phyloP scores from a whole-genome alignment of 805 yeast genomes.

The Nakazawaea holstii region DNA sequence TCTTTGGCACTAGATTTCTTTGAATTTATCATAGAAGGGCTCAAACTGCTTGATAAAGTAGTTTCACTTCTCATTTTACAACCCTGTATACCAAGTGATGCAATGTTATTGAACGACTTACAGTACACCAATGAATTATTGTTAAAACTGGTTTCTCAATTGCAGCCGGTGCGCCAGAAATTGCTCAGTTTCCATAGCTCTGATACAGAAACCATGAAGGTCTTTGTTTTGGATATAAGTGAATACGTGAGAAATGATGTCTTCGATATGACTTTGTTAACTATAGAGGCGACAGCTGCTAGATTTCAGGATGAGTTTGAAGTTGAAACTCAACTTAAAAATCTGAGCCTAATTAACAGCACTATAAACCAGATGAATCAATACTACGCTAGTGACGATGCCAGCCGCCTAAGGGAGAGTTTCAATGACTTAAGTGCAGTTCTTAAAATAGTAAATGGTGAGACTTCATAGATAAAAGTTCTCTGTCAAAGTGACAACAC shows the following conservation, averaged over 20 bases:
- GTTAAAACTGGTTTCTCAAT: neutral
- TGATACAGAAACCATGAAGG: neutral
- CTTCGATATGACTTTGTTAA: conserved; percentile 6
- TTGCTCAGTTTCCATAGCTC: neutral
- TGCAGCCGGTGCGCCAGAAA: neutral
- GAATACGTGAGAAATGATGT: conserved; percentile 1
- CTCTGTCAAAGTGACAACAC: too few species aligned
- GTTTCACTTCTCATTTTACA: neutral
- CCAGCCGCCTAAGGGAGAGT: too few species aligned
- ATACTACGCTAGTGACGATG: too few species aligned
- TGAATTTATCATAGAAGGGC: neutral
- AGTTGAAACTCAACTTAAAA: neutral
- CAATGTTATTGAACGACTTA: conserved; percentile 4
- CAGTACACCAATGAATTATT: conserved; percentile 1
- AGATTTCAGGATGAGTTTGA: neutral
- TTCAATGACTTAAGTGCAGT: too few species aligned
- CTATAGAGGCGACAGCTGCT: neutral
- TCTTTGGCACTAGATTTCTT: neutral
- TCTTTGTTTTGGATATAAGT: neutral
- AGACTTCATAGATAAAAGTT: too few species aligned
- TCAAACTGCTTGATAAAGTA: conserved; percentile 1
- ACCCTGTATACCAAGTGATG: neutral
- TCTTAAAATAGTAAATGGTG: too few species aligned
- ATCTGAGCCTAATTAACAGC: too few species aligned
- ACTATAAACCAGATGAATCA: too few species aligned